Base-by-base conservation (phyloP, 2,329 filamentous ascomycete genomes). In the Xylariaceae sp. region DNA sequence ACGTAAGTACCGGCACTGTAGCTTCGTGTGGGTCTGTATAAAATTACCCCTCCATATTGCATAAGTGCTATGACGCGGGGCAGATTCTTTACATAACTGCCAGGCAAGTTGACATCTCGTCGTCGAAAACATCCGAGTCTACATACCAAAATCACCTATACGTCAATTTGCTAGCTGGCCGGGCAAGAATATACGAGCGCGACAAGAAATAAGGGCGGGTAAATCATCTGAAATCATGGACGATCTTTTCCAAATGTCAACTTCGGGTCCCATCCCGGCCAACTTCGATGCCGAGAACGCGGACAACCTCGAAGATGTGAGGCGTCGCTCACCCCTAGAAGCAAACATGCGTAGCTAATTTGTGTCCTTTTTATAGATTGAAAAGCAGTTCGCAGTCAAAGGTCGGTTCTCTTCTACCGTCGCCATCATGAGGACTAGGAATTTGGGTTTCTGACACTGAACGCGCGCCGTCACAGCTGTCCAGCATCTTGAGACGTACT, bases 361-460 rank as follows among this genome's bases (percentile, higher is more conserved):
- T 1, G 15, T 18, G 8, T 15, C 21, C 6, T 12, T 37, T 15
- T 32, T 29, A 40, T 62, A 95, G 89, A 96, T 99, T 71, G 94
- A 99, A 81, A 96, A 96, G 80, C 94, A 97, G 73, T 99, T 99
- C 68, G 94, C 94, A 29, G 94, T 99, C 66, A 97, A 97, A 79
- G 88, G 88, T 90, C 39, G n/a, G 52, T 45, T n/a, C 21, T 13
- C 19, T 15, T 16, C 34, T 3, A 34, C 13, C 26, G 26, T 34
- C 16, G n/a, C 26, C 19, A n/a, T 22, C 9, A 5, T 3, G 8
- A 18, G 8, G 9, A 15, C 8, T 16, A 10, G 2, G 5, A 9
- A 5, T 32, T 21, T 9, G 26, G 22, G 36, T 21, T 12, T 2
- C 32, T 22, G 22, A 16, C n/a, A 36, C 56, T 51, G n/a, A 58